phyloP scores from a whole-genome alignment of 169 alveolate genomes.

The Cryptosporidium parvum region DNA sequence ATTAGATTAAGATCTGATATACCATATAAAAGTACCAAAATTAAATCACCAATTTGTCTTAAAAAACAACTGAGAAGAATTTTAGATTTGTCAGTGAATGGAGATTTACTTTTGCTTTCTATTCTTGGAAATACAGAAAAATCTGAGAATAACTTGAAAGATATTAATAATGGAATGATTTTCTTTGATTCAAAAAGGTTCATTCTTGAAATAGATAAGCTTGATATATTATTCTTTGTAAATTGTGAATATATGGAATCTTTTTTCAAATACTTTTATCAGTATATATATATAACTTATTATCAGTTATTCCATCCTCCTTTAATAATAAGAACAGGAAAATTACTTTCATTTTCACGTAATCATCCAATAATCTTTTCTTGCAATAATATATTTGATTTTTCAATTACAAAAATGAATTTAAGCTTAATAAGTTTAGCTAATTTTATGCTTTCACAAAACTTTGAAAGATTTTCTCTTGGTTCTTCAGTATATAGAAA shows the following conservation, averaged over 20 bases:
- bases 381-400: constrained; percentile 47
- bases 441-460: background rate
- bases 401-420: background rate
- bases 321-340: constrained; percentile 10
- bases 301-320: constrained; percentile 66
- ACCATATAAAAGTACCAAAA: constrained; percentile 19
- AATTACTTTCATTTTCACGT: constrained; percentile 37
- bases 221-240: background rate
- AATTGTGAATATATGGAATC: constrained; percentile 24
- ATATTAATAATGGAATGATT: constrained; percentile 52
- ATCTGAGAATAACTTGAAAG: background rate
- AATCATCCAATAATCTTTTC: constrained; percentile 36
- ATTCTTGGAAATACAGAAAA: constrained; percentile 38
- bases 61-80: constrained; percentile 44
- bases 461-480: background rate
- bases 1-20: constrained; percentile 55
- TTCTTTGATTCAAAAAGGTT: constrained; percentile 53
- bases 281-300: constrained; percentile 27
- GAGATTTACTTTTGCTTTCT: constrained; percentile 34
- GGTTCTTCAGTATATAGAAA: background rate
- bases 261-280: constrained; percentile 26
- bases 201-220: constrained; percentile 34
- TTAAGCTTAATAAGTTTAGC: background rate
- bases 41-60: constrained; percentile 49
- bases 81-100: constrained; percentile 55